Evolutionary conservation across 129 eudicot species (phyloP), one percentile per base, ranked within the genome.

Genomic region (Daucus carota): DNA sequence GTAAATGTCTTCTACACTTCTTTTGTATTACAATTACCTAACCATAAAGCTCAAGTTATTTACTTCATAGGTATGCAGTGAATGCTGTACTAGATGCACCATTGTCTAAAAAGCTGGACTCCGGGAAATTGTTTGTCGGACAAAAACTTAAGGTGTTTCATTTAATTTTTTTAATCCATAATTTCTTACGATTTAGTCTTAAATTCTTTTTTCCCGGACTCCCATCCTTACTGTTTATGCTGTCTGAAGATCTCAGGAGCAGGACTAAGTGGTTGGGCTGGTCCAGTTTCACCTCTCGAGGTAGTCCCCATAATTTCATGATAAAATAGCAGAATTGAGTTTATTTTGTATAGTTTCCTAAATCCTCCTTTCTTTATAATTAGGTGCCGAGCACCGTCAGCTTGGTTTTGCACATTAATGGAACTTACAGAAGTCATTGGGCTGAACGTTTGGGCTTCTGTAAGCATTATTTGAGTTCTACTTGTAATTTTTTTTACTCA

Each of bases 371-470:
- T 18, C 34, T 80, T 80, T 41, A 17, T 34, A 74, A 52, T 77
- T 83, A 94, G 98, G 96, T 89, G 77, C 86, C 92, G 36, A 36
- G 60, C 50, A 78, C 82, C 38, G 75, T 88, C 68, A 86, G 84
- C 84, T 83, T 94, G 79, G 77, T 79, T 73, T 74, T 94, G 86
- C 92, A 94, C 86, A 79, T 86, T 32, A 94, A 94, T 83, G 98
- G 98, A 77, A 94, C 96, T 17, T 94, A 94, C 77, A 89, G 96
- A 89, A 92, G 92, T 86, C 89, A 90, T 28, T 94, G 98, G 98
- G 93, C 96, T 80, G 96, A 87, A 47, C 90, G 97, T 57, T 85
- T 94, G 82, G 98, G 98, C 73, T 89, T 94, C 76, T 87, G 98
- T 94, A 84, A 91, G 97, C 77, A 38, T 59, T 81, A 31, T 10